Evolutionary conservation across 805 yeast species (phyloP), one percentile per base, ranked within the genome.

Genomic region (Kodamaea neixiangensis): DNA sequence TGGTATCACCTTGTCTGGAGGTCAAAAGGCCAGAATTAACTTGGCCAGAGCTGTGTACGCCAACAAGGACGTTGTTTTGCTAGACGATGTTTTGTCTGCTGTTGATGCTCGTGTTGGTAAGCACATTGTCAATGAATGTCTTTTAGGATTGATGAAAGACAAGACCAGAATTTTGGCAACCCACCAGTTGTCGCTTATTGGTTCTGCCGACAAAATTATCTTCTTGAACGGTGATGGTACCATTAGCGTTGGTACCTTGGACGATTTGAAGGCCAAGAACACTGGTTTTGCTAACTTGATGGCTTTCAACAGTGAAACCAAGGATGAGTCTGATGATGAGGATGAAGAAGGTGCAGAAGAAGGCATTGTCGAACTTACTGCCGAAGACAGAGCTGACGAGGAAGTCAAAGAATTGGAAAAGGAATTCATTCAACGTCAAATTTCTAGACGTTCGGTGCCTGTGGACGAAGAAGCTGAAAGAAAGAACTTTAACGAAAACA

Each of bases 1-100:
- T 64, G 96, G 96, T 60, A 83, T 89, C 45, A 87, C 94, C 0
- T 69, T 89, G 40, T 86, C 93, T n/a, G 96, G 96, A 50, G 96
- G 96, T 48, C 96, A 89, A 65, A 89, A 89, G 71, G 93, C 96
- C 0, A 79, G 96, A 65, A 79, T 89, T 48, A 81, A 82, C 61
- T 69, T 89, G 53, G 96, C 96, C 3, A 77, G 96, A 63, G 86
- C 93, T 2, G 89, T 87, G 2, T 89, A 89, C 61, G 81, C 85
- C 13, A 75, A 82, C 21, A 78, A 79, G 17, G 90, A 86, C 60
- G 83, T 87, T 20, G 76, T 85, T 38, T 66, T 89, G 47, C 67
- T 89, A 46, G 96, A 89, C 63, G 96, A 89, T 64, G 90, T 88
- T 11, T 74, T 89, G 52, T 82, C 89, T 70, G 96, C 96, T 4